Evolutionary conservation across 768 basidiomycete species (phyloP).

Genomic region (Russula dissimulans): DNA sequence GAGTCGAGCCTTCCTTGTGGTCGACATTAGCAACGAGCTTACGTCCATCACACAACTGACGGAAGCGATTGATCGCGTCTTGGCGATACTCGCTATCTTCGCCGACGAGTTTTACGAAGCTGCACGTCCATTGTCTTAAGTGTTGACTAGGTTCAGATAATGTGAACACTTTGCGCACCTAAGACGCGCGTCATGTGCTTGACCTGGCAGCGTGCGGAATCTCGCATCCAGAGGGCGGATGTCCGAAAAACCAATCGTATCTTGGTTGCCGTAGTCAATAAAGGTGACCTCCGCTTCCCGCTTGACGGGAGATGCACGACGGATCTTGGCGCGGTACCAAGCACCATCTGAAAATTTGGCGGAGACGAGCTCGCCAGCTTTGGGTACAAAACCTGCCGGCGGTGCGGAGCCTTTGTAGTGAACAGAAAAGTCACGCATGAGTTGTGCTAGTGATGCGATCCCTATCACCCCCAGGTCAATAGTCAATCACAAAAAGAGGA

Average conservation of each 20-base stretch:
- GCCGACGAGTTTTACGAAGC: conserved; percentile 79
- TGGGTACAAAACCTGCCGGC: conserved; percentile 67
- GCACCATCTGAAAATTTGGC: conserved; percentile 90
- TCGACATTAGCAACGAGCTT: conserved; percentile 97
- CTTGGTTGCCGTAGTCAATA: conserved; percentile 94
- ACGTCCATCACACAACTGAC: conserved; percentile 77
- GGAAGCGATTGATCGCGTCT: conserved; percentile 84
- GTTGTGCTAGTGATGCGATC: conserved; percentile 82
- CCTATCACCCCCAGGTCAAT: conserved; percentile 37
- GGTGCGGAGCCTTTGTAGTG: conserved; percentile 64
- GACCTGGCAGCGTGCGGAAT: conserved; percentile 84
- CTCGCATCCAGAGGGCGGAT: conserved; percentile 84
- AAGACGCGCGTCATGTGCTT: conserved; percentile 90
- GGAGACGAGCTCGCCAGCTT: conserved; percentile 82
- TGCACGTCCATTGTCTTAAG: conserved; percentile 25
- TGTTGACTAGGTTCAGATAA: background rate
- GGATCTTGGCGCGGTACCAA: conserved; percentile 95
- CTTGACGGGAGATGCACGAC: conserved; percentile 76
- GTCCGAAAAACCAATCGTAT: conserved; percentile 70
- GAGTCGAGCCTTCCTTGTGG: conserved; percentile 61
- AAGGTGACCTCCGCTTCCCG: conserved; percentile 93
- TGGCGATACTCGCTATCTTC: conserved; percentile 77
- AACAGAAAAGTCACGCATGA: conserved; percentile 89
- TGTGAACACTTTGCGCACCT: conserved; percentile 40
- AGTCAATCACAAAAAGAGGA: background rate